Conservation (phyloP, 2,329 filamentous ascomycete species). For the Botryotinia convoluta region DNA sequence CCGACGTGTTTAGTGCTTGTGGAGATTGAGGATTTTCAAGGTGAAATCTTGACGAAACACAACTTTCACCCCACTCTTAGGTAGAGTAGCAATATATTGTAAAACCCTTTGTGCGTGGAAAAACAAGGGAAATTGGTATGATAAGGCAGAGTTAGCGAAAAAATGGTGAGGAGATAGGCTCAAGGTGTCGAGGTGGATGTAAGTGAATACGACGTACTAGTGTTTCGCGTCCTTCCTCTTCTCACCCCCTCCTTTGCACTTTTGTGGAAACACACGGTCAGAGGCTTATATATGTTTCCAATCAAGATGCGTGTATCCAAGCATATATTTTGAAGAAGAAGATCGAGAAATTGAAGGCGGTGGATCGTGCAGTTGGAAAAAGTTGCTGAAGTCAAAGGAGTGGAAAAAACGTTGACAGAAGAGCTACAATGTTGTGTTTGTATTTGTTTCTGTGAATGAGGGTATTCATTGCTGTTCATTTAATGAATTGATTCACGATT, state of each 20-base stretch:
- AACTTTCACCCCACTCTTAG: neutral
- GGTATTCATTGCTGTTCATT: too few relatives aligned
- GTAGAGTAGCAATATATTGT: neutral
- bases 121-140: neutral
- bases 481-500: too few relatives aligned
- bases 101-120: accelerated
- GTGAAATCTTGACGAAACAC: neutral
- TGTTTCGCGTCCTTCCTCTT: neutral
- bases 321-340: too few relatives aligned
- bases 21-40: neutral
- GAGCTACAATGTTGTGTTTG: too few relatives aligned
- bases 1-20: neutral
- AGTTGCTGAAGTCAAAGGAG: too few relatives aligned
- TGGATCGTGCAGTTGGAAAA: neutral
- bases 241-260: too few relatives aligned
- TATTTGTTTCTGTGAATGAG: too few relatives aligned
- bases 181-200: neutral
- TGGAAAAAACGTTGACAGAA: too few relatives aligned
- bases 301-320: accelerated
- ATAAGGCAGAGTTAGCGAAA: neutral
- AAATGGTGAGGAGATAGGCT: neutral
- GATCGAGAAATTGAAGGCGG: neutral
- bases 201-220: neutral
- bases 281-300: neutral
- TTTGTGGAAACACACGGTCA: neutral